Evolutionary conservation across 108 stramenopile species (phyloP), one percentile per base, ranked within the genome.

Genomic region (Pseudonitzschia multistriata): DNA sequence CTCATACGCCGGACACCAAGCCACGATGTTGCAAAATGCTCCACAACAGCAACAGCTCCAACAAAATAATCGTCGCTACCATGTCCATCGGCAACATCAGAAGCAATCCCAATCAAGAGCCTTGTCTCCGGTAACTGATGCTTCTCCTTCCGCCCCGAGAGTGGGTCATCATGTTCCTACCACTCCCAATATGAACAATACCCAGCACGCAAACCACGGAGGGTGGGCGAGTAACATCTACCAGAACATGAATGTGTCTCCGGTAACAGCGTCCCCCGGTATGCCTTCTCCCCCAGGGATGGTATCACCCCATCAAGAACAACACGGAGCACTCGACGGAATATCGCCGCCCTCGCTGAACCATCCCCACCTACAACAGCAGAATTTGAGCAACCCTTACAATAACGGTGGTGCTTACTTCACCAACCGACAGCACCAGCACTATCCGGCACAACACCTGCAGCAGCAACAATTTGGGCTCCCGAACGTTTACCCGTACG

Each of bases 381-480:
- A 55, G 25, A 55, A 11, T 24, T n/a, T n/a, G n/a, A n/a, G n/a
- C n/a, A n/a, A 25, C 52, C 57, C 50, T 25, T 52, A 52, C 25
- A 25, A 25, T 24, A 7, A 22, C 50, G 15, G 10, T 25, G 50
- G 50, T n/a, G n/a, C n/a, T n/a, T n/a, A n/a, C 50, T 24, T n/a
- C 50, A 52, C 24, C 57, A 59, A 59, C 31, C 57, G 13, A 33
- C 57, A 35, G 34, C 33, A 59, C n/a, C 57, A 11, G 29, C 57
- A 59, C 13, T 14, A 59, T 59, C 34, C 34, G 28, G 29, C 29
- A 2, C 63, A 45, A 27, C 59, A 47, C 0, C 36, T 17, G 39
- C 62, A 63, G 62, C 33, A 36, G 21, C 35, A 5, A 62, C 62
- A 40, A 42, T 63, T 7, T n/a, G n/a, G n/a, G n/a, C n/a, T 35